Conservation (phyloP, 2,329 filamentous ascomycete species). For the Fusarium austroafricanum region DNA sequence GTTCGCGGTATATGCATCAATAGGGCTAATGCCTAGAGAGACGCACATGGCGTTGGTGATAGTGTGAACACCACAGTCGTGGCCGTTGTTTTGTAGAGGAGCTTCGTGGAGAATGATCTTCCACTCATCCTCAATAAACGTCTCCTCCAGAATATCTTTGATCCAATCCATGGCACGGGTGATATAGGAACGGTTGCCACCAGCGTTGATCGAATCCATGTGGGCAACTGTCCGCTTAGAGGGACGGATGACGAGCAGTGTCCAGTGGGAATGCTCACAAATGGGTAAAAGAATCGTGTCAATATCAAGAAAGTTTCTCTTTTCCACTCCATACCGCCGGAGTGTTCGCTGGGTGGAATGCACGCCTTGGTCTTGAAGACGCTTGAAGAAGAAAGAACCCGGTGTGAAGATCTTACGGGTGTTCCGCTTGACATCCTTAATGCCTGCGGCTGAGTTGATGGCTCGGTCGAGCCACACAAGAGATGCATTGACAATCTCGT, state of each 20-base stretch:
- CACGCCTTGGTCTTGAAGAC: conserved; percentile 61
- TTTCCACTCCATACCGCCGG: conserved; percentile 66
- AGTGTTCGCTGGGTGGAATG: conserved; percentile 65
- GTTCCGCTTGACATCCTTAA: conserved; percentile 58
- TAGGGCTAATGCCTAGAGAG: conserved; percentile 64
- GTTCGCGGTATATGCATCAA: conserved; percentile 59
- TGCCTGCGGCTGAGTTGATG: conserved; percentile 67
- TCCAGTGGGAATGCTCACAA: conserved; percentile 75
- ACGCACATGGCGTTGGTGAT: conserved; percentile 78
- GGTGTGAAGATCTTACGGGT: conserved; percentile 71
- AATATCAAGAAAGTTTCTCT: conserved; percentile 71
- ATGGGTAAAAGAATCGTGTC: conserved; percentile 78
- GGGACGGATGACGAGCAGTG: conserved; percentile 74
- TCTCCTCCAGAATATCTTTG: conserved; percentile 63
- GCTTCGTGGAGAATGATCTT: conserved; percentile 61
- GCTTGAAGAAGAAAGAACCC: conserved; percentile 74
- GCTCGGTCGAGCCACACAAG: conserved; percentile 70
- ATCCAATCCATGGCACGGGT: conserved; percentile 66
- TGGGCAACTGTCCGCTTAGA: conserved; percentile 71
- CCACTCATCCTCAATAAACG: conserved; percentile 71
- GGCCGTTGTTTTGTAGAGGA: conserved; percentile 71
- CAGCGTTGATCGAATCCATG: conserved; percentile 71
- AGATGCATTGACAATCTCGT: conserved; percentile 78
- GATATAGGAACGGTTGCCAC: conserved; percentile 56
- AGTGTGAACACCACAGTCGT: conserved; percentile 82